phyloP scores from a whole-genome alignment of 2,329 filamentous ascomycete species.

The Amesomyces nigricolor region DNA sequence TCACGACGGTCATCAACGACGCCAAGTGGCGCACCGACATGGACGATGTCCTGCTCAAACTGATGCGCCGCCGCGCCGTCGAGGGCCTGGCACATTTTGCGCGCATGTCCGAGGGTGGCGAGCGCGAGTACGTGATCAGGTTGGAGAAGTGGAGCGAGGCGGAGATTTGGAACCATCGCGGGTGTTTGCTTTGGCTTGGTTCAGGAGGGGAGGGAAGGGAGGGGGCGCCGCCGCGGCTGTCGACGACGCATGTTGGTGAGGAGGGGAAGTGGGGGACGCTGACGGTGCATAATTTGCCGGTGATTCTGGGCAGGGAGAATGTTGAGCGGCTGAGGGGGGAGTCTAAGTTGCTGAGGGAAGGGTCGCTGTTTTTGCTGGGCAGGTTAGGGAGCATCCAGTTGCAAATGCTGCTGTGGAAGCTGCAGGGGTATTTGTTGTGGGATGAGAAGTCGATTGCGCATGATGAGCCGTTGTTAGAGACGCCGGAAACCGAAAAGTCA shows the following conservation, averaged over 20 bases:
- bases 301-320: slow-evolving; percentile 46
- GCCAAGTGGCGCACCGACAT: slow-evolving; percentile 51
- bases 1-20: slow-evolving; percentile 6
- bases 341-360: slow-evolving; percentile 33
- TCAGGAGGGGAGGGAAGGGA: not conserved
- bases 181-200: slow-evolving; percentile 44
- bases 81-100: slow-evolving; percentile 42
- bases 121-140: slow-evolving; percentile 38
- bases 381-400: slow-evolving; percentile 39
- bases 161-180: slow-evolving; percentile 35
- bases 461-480: not conserved
- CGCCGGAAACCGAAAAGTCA: not conserved
- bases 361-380: slow-evolving; percentile 40
- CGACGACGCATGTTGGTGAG: slow-evolving; percentile 39
- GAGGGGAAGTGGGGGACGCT: slow-evolving; percentile 35
- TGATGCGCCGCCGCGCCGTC: slow-evolving; percentile 44
- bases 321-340: slow-evolving; percentile 36
- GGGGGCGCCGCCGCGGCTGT: slow-evolving; percentile 32
- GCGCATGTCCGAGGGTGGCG: slow-evolving; percentile 25
- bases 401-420: slow-evolving; percentile 50
- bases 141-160: slow-evolving; percentile 42
- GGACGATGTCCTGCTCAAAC: slow-evolving; percentile 45
- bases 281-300: slow-evolving; percentile 47
- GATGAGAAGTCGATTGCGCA: not conserved
- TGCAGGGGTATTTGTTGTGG: slow-evolving; percentile 46